These are phyloP conservation scores for Pseudoperonospora humuli DNA, from an alignment of 352 stramenopile species.

Conservation along the genomic window DNA sequence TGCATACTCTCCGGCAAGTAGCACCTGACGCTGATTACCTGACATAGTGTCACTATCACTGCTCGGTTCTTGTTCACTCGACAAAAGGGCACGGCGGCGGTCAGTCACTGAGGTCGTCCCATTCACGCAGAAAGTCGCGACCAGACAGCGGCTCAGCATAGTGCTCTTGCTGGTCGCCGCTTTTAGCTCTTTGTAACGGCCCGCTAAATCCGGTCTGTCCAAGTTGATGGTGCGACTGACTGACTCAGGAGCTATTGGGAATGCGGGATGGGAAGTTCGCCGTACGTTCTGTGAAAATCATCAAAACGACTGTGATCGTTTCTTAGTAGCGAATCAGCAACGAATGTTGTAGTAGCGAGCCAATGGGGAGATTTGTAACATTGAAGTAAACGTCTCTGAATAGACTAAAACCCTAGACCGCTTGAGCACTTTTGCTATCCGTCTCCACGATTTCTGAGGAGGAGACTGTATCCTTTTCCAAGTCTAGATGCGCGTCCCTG, in stretches of 20 bases:
- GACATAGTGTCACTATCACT: slow-evolving; percentile 11
- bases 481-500: too few relatives aligned
- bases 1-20: slow-evolving; percentile 32
- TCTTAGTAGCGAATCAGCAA: neutral
- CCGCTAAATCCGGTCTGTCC: slow-evolving; percentile 16
- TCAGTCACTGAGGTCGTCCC: slow-evolving; percentile 20
- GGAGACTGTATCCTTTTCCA: too few relatives aligned
- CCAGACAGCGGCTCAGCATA: slow-evolving; percentile 27
- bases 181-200: slow-evolving; percentile 31
- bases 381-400: too few relatives aligned
- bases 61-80: slow-evolving; percentile 5
- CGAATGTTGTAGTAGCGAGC: neutral
- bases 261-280: slow-evolving; percentile 9
- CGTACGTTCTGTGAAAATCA: slow-evolving; percentile 3
- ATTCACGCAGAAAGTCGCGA: slow-evolving; percentile 26
- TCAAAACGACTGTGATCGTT: neutral
- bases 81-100: slow-evolving; percentile 12
- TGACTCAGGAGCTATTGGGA: neutral
- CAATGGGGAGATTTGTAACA: too few relatives aligned
- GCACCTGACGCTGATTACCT: slow-evolving; percentile 22
- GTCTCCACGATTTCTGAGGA: too few relatives aligned
- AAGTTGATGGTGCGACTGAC: neutral
- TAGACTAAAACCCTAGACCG: too few relatives aligned
- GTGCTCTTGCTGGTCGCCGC: slow-evolving; percentile 7
- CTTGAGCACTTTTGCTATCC: too few relatives aligned